These are phyloP conservation scores for Beauveria brongniartii DNA, from an alignment of 2,329 filamentous ascomycete species.

Conservation along the genomic window DNA sequence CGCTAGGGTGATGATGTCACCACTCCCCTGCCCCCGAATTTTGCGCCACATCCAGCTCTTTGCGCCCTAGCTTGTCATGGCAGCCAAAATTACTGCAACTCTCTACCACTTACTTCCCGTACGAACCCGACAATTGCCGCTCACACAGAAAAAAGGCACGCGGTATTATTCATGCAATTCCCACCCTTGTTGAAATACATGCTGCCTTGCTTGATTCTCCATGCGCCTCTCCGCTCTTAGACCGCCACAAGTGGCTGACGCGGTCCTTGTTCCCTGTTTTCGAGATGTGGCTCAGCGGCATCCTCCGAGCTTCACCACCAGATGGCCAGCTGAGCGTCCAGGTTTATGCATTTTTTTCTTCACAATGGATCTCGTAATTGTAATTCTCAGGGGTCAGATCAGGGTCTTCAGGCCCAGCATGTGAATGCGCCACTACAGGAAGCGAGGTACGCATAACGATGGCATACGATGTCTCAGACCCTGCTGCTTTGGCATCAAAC, in stretches of 20 bases:
- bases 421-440: not conserved
- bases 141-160: not conserved
- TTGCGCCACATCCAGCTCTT: not conserved
- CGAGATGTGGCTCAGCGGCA: slow-evolving; percentile 4
- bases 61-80: too few relatives aligned
- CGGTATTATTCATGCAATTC: not conserved
- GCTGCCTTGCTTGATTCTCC: not conserved
- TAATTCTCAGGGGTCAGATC: not conserved
- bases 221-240: not conserved
- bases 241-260: slow-evolving; percentile 7
- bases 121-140: slow-evolving; percentile 5
- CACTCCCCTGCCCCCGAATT: slow-evolving; percentile 11
- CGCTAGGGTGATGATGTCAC: slow-evolving; percentile 26
- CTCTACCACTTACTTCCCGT: too few relatives aligned
- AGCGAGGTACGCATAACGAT: not conserved
- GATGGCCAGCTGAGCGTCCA: too few relatives aligned
- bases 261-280: not conserved
- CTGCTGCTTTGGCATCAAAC: not conserved
- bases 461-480: not conserved
- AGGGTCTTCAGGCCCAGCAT: not conserved
- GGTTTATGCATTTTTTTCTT: too few relatives aligned
- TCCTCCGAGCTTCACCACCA: not conserved
- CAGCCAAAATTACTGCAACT: too few relatives aligned
- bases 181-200: not conserved
- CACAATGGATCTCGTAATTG: not conserved